Percentiles rank a stretch among this genome's conserved stretches.
phyloP scores from a whole-genome alignment of 2,329 filamentous ascomycete genomes.

The Endoconidiophora polonica region DNA sequence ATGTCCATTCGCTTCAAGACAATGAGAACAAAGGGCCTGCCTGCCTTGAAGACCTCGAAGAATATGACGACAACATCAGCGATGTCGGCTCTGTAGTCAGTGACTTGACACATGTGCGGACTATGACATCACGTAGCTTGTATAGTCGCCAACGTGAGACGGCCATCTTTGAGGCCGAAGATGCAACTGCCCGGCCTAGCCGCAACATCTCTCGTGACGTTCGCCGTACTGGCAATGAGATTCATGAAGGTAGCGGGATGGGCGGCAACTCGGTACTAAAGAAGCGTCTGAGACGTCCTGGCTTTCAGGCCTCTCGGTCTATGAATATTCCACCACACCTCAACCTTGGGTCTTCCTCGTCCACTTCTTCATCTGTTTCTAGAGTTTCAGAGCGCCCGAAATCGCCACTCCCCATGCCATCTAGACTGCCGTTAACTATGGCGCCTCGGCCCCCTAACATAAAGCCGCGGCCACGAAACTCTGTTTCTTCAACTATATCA shows the following conservation, averaged over 20 bases:
- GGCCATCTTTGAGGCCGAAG: conserved; percentile 11
- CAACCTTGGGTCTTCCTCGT: conserved; percentile 19
- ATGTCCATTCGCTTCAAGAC: conserved; percentile 12
- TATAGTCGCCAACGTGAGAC: conserved; percentile 12
- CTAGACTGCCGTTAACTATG: conserved; percentile 10
- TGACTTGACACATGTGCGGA: conserved; percentile 12
- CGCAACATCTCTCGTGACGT: conserved; percentile 7
- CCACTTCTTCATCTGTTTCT: background rate
- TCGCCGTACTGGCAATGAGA: conserved; percentile 15
- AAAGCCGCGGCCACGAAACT: conserved; percentile 3
- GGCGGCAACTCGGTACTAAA: conserved; percentile 18
- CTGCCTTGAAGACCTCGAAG: conserved; percentile 8
- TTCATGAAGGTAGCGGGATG: conserved; percentile 21
- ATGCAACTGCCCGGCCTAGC: conserved; percentile 6
- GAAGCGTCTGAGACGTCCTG: conserved; percentile 19
- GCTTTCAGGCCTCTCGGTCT: conserved; percentile 19
- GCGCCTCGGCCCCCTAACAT: conserved; percentile 8
- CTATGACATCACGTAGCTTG: conserved; percentile 12
- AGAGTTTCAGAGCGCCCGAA: conserved; percentile 1
- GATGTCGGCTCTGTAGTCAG: conserved; percentile 12
- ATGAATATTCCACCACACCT: conserved; percentile 19
- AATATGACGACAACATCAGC: conserved; percentile 11
- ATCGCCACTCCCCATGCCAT: conserved; percentile 7
- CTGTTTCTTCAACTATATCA: conserved; percentile 4
- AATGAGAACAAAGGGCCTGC: conserved; percentile 6